Percentiles rank a stretch among this genome's conserved stretches.
Conservation (phyloP, 1,139 yeast species). For the Saccharomyces uvarum region DNA sequence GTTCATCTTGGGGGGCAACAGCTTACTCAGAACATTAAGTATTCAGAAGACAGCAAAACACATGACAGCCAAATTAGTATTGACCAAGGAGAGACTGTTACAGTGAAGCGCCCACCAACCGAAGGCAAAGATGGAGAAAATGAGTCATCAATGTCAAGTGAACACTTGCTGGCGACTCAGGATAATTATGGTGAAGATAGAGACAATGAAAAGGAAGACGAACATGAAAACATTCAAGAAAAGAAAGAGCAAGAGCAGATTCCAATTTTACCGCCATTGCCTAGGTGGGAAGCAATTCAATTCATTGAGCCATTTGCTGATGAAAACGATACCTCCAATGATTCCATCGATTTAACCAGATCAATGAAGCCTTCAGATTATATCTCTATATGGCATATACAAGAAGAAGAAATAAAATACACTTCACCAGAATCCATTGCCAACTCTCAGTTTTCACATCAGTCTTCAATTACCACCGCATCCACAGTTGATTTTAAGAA, state of each 20-base stretch:
- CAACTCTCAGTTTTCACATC: constrained; percentile 24
- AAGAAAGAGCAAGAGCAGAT: neutral
- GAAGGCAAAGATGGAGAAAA: neutral
- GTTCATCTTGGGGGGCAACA: neutral
- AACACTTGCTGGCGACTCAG: neutral
- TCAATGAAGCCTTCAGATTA: constrained; percentile 32
- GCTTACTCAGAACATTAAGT: neutral
- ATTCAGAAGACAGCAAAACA: neutral
- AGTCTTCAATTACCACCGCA: constrained; percentile 13
- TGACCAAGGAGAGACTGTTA: neutral
- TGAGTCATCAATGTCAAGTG: neutral
- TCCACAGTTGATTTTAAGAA: constrained; percentile 7
- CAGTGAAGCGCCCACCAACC: neutral
- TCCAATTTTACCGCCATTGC: constrained; percentile 15
- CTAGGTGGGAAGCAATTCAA: constrained; percentile 17
- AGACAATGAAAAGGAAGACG: neutral
- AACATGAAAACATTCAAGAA: neutral
- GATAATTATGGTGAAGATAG: neutral
- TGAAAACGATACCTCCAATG: constrained; percentile 33
- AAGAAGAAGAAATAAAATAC: constrained; percentile 25
- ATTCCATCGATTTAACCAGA: constrained; percentile 41
- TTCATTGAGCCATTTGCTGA: constrained; percentile 24
- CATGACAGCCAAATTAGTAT: neutral
- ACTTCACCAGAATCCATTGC: constrained; percentile 30
- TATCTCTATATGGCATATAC: constrained; percentile 33